Evolutionary conservation across 306 rosid species (phyloP).

Genomic region (peach (Prunus persica)): Prunus_persica_NCBIv2 NC_034009.1:29701501-29702000

Average conservation of each 20-base stretch:
- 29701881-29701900: slow-evolving; percentile 5
- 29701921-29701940: slow-evolving; percentile 1
- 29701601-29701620: not conserved
- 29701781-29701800: not conserved
- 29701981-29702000: slow-evolving; percentile 4
- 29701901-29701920: not conserved
- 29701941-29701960: not conserved
- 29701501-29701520: not conserved
- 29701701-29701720: not conserved
- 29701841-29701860: too few species aligned
- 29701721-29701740: not conserved
- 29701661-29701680: not conserved
- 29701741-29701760: not conserved
- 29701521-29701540: not conserved
- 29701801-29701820: not conserved
- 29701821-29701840: not conserved
- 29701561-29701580: not conserved
- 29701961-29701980: not conserved
- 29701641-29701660: not conserved
- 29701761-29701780: not conserved
- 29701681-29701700: not conserved
- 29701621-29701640: not conserved
- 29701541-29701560: not conserved
- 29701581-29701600: not conserved
- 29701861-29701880: not conserved